Evolutionary conservation across 2,329 filamentous ascomycete genomes (phyloP), one percentile per base, ranked within the genome.

Genomic region (Fusarium sp.): DNA sequence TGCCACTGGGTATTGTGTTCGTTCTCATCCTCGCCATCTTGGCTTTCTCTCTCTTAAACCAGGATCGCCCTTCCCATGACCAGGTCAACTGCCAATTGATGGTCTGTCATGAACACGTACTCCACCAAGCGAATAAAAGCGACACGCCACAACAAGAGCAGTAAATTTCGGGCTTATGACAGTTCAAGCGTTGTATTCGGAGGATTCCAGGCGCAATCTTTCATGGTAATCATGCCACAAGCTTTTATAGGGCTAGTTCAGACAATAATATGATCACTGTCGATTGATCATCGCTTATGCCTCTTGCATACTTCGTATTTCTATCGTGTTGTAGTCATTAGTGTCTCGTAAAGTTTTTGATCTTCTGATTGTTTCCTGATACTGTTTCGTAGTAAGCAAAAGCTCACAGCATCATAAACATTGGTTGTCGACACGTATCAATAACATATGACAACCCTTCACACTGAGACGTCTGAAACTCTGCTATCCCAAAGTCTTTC

Each of bases 371-470:
- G 9, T 18, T 19, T 23, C 6, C 37, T 43, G 25, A 7, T 23
- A 13, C 19, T 23, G 16, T 32, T 7, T 30, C 30, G 15, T 13
- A 30, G 37, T 9, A 23, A 25, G 25, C 21, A 12, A 23, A 30
- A 35, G 18, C 18, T 68, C 30, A 66, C 13, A 74, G 11, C 18
- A 73, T 52, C 63, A 74, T 74, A 18, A 73, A 74, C 59, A 72
- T 73, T 2, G 71, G 68, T 16, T 50, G 19, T 33, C 32, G 38
- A 42, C 71, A 73, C n/a, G 42, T 52, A 32, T 73, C 71, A 5
- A 72, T 42, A 10, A 53, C 25, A 46, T 61, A 73, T 2, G 35
- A 32, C n/a, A 74, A 32, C 16, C 21, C 59, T 9, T 56, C 50
- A 19, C 43, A 69, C 23, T 50, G 40, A 40, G 30, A 54, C 10